Percentiles rank a stretch among this genome's conserved stretches.
Evolutionary conservation across 305 asterid species (phyloP).

Genomic region (Fraxinus paxiana): DNA sequence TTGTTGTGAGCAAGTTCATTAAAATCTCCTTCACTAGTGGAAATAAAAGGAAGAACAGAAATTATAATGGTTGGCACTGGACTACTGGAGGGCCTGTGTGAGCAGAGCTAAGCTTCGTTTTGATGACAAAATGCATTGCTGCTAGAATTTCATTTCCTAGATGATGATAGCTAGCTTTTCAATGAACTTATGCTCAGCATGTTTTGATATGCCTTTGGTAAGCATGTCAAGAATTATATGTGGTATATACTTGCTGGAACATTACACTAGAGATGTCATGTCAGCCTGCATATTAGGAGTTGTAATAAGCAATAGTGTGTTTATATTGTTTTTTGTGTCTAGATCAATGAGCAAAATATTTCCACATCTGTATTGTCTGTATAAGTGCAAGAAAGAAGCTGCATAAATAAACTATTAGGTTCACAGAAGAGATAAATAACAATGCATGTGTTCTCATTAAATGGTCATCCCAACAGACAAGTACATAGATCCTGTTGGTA

Average conservation of each 20-base stretch:
- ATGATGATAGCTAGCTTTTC: background rate
- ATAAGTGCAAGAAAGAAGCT: slow-evolving; percentile 9
- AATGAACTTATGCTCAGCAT: background rate
- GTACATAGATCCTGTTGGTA: slow-evolving; percentile 11
- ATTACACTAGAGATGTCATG: background rate
- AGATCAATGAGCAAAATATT: slow-evolving; percentile 4
- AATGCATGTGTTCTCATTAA: background rate
- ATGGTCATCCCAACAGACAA: slow-evolving; percentile 6
- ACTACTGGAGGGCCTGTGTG: background rate
- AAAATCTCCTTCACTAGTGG: slow-evolving; percentile 1
- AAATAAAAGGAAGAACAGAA: background rate
- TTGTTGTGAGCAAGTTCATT: background rate
- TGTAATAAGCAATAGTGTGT: background rate
- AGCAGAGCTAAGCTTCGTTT: background rate
- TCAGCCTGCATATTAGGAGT: background rate
- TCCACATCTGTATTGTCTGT: background rate
- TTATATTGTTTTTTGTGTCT: background rate
- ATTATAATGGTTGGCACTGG: background rate
- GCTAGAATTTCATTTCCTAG: background rate
- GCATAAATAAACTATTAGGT: background rate
- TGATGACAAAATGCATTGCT: background rate
- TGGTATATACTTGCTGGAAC: background rate
- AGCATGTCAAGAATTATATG: background rate
- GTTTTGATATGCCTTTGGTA: background rate
- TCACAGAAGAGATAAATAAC: background rate